These are phyloP conservation scores for Teunomyces stri DNA, from an alignment of 805 yeast species.

Conservation along the genomic window DNA sequence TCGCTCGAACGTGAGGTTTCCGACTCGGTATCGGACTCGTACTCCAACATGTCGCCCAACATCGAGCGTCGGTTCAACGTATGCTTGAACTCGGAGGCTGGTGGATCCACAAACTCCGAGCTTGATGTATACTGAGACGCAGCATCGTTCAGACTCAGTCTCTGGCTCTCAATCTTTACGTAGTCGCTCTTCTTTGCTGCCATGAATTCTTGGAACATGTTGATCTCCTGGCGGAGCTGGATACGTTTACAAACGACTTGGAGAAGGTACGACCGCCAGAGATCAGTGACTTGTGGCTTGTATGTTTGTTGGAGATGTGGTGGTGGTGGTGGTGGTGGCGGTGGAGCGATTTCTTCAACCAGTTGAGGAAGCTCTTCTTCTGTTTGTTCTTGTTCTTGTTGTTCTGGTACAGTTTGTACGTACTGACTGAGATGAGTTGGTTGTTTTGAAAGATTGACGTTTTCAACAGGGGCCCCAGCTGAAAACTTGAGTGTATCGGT, in stretches of 20 bases:
- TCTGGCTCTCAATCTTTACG: not conserved
- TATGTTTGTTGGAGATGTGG: not conserved
- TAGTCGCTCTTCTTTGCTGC: conserved; percentile 2
- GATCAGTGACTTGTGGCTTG: conserved; percentile 10
- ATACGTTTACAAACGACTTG: conserved; percentile 37
- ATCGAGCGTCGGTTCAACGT: conserved; percentile 37
- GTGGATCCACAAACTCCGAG: conserved; percentile 8
- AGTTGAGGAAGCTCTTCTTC: not conserved
- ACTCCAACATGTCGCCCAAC: conserved; percentile 45
- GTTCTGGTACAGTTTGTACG: not conserved
- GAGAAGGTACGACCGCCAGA: conserved; percentile 36
- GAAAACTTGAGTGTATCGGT: conserved; percentile 20
- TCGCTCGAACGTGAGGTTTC: not conserved
- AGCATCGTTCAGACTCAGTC: not conserved
- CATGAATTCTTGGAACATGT: conserved; percentile 27
- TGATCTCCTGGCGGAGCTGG: conserved; percentile 40
- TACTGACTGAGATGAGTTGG: not conserved
- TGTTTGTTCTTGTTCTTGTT: not conserved
- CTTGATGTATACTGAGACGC: not conserved
- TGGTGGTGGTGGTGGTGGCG: conserved; percentile 29
- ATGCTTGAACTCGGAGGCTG: conserved; percentile 25
- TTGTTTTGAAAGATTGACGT: conserved; percentile 9
- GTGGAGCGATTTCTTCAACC: not conserved
- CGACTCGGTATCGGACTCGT: conserved; percentile 26
- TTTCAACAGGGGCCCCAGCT: conserved; percentile 24